These are phyloP conservation scores for Erythrophleum ivorense DNA, from an alignment of 331 rosid species.

Conservation along the genomic window DNA sequence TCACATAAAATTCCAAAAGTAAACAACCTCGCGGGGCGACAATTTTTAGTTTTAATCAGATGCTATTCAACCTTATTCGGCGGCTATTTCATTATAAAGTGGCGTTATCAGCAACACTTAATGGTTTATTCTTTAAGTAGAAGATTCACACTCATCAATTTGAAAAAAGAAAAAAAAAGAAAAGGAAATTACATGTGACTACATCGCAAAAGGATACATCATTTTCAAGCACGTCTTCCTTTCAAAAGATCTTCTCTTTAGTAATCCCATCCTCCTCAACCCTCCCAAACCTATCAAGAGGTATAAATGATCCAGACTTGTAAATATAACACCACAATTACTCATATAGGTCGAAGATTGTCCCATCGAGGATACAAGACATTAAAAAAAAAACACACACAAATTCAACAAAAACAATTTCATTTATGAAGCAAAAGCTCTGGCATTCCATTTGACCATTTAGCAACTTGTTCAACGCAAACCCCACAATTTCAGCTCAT, in stretches of 20 bases:
- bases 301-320: neutral
- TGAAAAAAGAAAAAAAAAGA: neutral
- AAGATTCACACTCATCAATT: neutral
- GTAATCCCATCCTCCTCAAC: neutral
- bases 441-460: neutral
- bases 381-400: neutral
- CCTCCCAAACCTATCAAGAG: neutral
- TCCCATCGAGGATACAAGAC: neutral
- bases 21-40: neutral
- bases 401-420: neutral
- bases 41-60: neutral
- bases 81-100: slow-evolving; percentile 5
- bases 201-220: neutral
- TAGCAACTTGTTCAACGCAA: neutral
- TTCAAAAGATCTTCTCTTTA: neutral
- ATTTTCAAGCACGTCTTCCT: neutral
- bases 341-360: neutral
- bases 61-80: neutral
- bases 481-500: neutral
- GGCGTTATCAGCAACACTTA: neutral
- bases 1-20: neutral
- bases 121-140: neutral
- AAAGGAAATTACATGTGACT: neutral
- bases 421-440: neutral
- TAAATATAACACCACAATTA: no score